Conservation (phyloP, 306 rosid genomes). For the Dicorynia guianensis region DNA sequence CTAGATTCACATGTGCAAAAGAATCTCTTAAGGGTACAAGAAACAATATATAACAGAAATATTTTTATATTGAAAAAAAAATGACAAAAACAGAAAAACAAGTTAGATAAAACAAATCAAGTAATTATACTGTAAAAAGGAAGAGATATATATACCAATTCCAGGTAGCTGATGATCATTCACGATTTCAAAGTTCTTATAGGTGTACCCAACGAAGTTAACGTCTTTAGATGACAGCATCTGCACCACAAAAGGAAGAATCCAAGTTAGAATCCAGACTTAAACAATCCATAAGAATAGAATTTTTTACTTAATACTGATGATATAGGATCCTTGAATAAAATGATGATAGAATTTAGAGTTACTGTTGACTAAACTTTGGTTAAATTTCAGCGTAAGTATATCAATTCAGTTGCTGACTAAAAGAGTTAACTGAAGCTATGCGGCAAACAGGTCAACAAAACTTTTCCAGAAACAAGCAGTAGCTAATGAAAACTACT, state of each 20-base stretch:
- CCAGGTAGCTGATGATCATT: slow-evolving; percentile 89
- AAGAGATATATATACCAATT: slow-evolving; percentile 66
- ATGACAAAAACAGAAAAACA: slow-evolving; percentile 3
- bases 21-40: slow-evolving; percentile 1
- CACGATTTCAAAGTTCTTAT: slow-evolving; percentile 90
- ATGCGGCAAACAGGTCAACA: slow-evolving; percentile 25
- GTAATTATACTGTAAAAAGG: slow-evolving; percentile 29
- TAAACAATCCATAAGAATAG: slow-evolving; percentile 30
- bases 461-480: slow-evolving; percentile 12
- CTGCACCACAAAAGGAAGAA: slow-evolving; percentile 60
- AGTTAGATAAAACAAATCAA: slow-evolving; percentile 23
- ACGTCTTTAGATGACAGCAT: slow-evolving; percentile 94
- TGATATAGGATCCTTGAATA: slow-evolving; percentile 10
- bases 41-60: slow-evolving; percentile 20
- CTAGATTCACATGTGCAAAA: slow-evolving; percentile 13
- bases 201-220: slow-evolving; percentile 97
- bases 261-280: slow-evolving; percentile 44
- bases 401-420: slow-evolving; percentile 30
- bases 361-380: slow-evolving; percentile 9
- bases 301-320: slow-evolving; percentile 21
- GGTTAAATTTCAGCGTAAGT: slow-evolving; percentile 19
- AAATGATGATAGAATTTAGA: slow-evolving; percentile 10
- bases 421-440: slow-evolving; percentile 25
- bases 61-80: slow-evolving; percentile 10
- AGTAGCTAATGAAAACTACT: slow-evolving; percentile 20